Evolutionary conservation across 805 yeast genomes (phyloP).

Genomic region (Cyberlindnera xishuangbannaensis): DNA sequence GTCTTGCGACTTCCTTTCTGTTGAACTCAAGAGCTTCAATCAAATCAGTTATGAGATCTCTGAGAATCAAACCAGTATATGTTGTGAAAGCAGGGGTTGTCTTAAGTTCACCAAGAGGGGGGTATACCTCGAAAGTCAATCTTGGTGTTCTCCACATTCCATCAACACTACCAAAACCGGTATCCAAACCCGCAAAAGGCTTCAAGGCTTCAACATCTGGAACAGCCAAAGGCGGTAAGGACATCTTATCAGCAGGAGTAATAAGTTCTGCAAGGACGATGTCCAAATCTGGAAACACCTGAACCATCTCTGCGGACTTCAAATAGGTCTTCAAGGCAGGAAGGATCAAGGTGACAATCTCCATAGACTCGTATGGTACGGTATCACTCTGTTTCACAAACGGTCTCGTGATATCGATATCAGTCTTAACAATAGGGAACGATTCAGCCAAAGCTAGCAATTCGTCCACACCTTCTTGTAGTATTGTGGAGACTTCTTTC

Average conservation of each 20-base stretch:
- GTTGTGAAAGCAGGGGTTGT: constrained; percentile 56
- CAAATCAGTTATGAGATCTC: constrained; percentile 71
- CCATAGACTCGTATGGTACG: constrained; percentile 46
- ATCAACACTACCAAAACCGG: constrained; percentile 49
- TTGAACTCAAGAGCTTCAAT: constrained; percentile 82
- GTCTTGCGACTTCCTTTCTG: constrained; percentile 80
- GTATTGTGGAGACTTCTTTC: constrained; percentile 27
- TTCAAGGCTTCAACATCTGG: constrained; percentile 34
- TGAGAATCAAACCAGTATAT: constrained; percentile 55
- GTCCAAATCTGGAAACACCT: constrained; percentile 32
- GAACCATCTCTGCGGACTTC: constrained; percentile 2
- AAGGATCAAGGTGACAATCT: constrained; percentile 42
- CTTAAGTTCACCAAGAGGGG: constrained; percentile 46
- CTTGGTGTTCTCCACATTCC: constrained; percentile 64
- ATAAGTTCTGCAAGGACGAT: constrained; percentile 14
- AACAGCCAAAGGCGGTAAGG: constrained; percentile 24
- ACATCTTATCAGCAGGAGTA: constrained; percentile 15
- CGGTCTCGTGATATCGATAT: constrained; percentile 23
- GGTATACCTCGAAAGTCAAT: constrained; percentile 54
- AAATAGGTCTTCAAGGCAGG: constrained; percentile 39
- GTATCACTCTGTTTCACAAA: constrained; percentile 20
- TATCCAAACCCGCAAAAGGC: constrained; percentile 28
- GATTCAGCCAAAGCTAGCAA: constrained; percentile 40
- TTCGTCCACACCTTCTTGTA: constrained; percentile 32
- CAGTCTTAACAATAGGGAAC: constrained; percentile 27